A percentile compares a stretch with the other conserved stretches of the same genome.
These are phyloP conservation scores for Zymoseptoria passerinii DNA, from an alignment of 2,329 filamentous ascomycete genomes.

Conservation along the genomic window DNA sequence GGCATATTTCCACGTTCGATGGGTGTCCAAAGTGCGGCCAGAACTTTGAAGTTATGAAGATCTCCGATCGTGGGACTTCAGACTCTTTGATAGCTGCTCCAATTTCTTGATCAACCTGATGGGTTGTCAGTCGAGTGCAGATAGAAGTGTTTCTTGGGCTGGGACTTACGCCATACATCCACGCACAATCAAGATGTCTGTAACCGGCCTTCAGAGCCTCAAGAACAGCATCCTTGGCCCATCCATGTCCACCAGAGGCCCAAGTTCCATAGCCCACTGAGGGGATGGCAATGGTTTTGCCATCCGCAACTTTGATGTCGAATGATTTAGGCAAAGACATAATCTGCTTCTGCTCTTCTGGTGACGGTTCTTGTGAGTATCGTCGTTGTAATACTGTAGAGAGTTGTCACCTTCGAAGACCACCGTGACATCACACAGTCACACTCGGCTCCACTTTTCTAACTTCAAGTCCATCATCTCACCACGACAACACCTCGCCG, in stretches of 20 bases:
- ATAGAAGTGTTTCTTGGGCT: background rate
- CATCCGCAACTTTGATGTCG: conserved; percentile 14
- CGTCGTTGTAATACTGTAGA: background rate
- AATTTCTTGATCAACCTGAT: conserved; percentile 13
- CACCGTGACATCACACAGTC: background rate
- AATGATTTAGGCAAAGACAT: conserved; percentile 21
- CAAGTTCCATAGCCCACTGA: conserved; percentile 23
- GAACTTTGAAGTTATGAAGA: conserved; percentile 13
- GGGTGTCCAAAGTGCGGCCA: conserved; percentile 20
- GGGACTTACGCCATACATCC: conserved; percentile 16
- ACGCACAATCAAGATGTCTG: conserved; percentile 23
- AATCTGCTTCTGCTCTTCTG: background rate
- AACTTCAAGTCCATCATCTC: background rate
- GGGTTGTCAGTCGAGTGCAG: background rate
- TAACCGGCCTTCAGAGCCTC: conserved; percentile 21
- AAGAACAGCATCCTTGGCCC: conserved; percentile 19
- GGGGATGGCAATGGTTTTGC: conserved; percentile 20
- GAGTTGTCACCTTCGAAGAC: background rate
- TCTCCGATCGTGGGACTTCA: conserved; percentile 19
- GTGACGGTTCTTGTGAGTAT: background rate
- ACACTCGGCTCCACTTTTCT: background rate
- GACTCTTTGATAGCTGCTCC: conserved; percentile 19
- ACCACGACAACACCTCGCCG: background rate
- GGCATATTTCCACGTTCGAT: conserved; percentile 21
- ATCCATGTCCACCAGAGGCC: conserved; percentile 14